A percentile compares a stretch with the other conserved stretches of the same genome.
phyloP scores from a whole-genome alignment of 2,329 filamentous ascomycete genomes.

The Ilyonectria robusta region DNA sequence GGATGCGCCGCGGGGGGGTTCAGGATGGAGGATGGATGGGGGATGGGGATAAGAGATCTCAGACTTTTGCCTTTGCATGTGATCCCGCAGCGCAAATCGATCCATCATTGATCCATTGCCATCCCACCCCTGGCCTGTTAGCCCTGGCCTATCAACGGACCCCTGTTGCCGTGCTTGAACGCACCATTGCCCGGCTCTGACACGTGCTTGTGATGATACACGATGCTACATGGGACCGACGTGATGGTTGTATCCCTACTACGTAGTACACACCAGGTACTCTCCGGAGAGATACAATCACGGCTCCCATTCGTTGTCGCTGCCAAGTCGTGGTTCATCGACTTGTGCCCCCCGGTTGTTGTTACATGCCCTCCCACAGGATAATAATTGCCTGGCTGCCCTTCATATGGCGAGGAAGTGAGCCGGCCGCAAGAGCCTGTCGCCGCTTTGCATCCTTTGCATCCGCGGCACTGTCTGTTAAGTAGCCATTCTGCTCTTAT shows the following conservation, averaged over 20 bases:
- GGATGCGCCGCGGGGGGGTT: neutral
- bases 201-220: conserved; percentile 43
- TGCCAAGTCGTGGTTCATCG: neutral
- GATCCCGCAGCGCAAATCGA: conserved; percentile 35
- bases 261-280: neutral
- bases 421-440: neutral
- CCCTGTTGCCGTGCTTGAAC: conserved; percentile 17
- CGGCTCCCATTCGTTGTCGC: neutral
- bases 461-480: conserved; percentile 1
- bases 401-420: neutral
- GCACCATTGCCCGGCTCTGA: conserved; percentile 44
- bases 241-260: neutral
- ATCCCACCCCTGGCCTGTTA: conserved; percentile 16
- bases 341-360: too few species aligned
- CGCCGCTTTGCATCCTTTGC: conserved; percentile 1
- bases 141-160: conserved; percentile 10
- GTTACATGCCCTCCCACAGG: conserved; percentile 3
- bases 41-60: conserved; percentile 13
- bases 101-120: conserved; percentile 26
- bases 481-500: neutral
- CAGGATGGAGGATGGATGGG: neutral
- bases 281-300: too few species aligned
- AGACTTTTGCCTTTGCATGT: conserved; percentile 42
- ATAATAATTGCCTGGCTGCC: neutral
- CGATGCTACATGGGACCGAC: neutral